These are phyloP conservation scores for Trichoderma polysporum DNA, from an alignment of 2,329 filamentous ascomycete species.

Conservation along the genomic window DNA sequence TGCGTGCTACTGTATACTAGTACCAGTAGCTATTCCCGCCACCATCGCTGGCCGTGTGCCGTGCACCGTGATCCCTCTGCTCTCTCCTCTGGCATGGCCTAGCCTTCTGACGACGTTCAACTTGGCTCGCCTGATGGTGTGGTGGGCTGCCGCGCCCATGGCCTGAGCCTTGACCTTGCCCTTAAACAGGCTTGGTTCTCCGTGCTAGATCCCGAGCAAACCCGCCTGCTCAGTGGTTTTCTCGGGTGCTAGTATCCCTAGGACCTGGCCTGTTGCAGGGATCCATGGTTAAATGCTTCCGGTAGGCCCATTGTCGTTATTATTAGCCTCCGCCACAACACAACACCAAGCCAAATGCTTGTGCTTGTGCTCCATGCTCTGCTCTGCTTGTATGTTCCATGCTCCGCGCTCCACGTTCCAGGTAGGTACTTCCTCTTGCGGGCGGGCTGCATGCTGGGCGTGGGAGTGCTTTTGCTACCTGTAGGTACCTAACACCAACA, in stretches of 20 bases:
- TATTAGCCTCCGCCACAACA: conserved; percentile 8
- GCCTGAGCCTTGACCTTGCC: conserved; percentile 19
- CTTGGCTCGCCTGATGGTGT: conserved; percentile 17
- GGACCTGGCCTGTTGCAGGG: conserved; percentile 7
- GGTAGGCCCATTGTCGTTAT: conserved; percentile 13
- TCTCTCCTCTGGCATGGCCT: no score
- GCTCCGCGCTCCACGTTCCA: background rate
- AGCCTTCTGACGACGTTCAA: conserved; percentile 14
- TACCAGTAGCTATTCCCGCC: background rate
- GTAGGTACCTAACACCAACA: background rate
- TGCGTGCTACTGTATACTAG: background rate
- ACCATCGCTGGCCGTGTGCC: no score
- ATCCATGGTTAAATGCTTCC: conserved; percentile 15
- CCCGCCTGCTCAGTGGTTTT: conserved; percentile 14
- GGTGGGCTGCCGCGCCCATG: conserved; percentile 13
- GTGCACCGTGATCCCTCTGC: background rate
- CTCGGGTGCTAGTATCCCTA: background rate
- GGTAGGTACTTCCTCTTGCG: background rate
- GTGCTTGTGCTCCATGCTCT: background rate
- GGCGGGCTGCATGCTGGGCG: background rate
- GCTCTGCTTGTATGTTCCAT: background rate
- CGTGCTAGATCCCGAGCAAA: conserved; percentile 22
- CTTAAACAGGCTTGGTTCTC: conserved; percentile 20
- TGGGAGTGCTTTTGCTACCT: background rate
- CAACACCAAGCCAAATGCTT: background rate